Percentiles rank a stretch among this genome's conserved stretches.
These are phyloP conservation scores for Eremochloa ophiuroides DNA, from an alignment of 176 grass and related monocot genomes.

Conservation along the genomic window DNA sequence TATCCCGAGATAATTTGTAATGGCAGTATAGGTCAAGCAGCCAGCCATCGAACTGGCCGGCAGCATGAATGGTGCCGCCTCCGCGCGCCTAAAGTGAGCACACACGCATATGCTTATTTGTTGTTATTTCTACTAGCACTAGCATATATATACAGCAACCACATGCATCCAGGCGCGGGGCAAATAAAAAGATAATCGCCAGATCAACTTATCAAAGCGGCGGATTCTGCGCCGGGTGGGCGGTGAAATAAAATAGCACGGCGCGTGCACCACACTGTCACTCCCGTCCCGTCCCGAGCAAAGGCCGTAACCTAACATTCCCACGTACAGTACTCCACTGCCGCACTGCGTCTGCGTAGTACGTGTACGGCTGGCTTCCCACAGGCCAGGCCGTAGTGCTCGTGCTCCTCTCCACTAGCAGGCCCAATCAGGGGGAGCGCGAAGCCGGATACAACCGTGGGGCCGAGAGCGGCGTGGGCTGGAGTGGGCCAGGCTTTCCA, in stretches of 20 bases:
- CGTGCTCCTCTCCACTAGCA: neutral
- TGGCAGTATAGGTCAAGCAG: neutral
- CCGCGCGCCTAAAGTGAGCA: neutral
- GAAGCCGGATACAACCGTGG: neutral
- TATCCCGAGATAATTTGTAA: neutral
- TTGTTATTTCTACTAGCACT: neutral
- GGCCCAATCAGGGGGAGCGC: neutral
- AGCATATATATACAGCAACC: neutral
- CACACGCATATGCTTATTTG: neutral
- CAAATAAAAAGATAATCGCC: neutral
- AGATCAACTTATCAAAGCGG: neutral
- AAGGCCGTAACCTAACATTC: conserved; percentile 37
- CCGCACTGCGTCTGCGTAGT: too few species aligned
- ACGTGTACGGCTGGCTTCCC: neutral
- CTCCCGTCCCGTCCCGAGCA: neutral
- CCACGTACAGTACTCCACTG: neutral
- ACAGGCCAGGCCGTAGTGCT: neutral
- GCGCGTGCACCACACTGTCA: conserved; percentile 18
- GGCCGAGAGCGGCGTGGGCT: neutral
- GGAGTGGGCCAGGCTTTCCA: conserved; percentile 32
- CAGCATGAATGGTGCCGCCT: neutral
- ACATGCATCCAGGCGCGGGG: neutral
- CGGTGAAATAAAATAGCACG: neutral
- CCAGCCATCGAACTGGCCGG: neutral
- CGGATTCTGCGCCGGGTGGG: too few species aligned